phyloP scores from a whole-genome alignment of 148 eudicot species.

The Vaccinium macrocarpon region DNA sequence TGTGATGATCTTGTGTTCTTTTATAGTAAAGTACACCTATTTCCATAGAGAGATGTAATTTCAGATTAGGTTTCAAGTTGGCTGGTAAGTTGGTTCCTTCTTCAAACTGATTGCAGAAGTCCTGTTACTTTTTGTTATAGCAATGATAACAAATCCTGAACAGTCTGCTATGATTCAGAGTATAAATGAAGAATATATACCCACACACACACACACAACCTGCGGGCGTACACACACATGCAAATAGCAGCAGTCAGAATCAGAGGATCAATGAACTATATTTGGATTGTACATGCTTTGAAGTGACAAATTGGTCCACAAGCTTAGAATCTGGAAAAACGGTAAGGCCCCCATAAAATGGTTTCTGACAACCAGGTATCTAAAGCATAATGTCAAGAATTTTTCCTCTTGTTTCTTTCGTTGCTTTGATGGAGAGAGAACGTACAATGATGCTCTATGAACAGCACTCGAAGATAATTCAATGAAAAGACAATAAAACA shows the following conservation, averaged over 20 bases:
- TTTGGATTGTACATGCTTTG: background rate
- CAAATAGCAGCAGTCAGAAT: no score
- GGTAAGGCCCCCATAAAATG: background rate
- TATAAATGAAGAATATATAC: background rate
- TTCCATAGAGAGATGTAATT: background rate
- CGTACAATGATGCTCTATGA: background rate
- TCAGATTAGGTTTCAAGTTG: background rate
- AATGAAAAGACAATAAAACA: background rate
- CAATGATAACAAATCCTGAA: background rate
- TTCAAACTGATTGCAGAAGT: background rate
- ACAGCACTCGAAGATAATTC: background rate
- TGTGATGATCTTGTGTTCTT: background rate
- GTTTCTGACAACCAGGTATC: background rate
- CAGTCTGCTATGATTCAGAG: background rate
- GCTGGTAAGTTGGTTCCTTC: background rate
- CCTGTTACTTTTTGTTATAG: background rate
- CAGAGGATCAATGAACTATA: background rate
- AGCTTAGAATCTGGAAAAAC: background rate
- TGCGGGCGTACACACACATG: background rate
- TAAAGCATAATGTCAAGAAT: background rate
- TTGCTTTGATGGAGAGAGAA: background rate
- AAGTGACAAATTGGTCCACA: background rate
- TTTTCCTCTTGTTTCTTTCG: background rate
- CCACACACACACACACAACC: background rate
- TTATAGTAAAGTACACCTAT: background rate